A percentile compares a stretch with the other conserved stretches of the same genome.
Conservation (phyloP, 352 stramenopile genomes). For the Saprolegnia parasitica region DNA sequence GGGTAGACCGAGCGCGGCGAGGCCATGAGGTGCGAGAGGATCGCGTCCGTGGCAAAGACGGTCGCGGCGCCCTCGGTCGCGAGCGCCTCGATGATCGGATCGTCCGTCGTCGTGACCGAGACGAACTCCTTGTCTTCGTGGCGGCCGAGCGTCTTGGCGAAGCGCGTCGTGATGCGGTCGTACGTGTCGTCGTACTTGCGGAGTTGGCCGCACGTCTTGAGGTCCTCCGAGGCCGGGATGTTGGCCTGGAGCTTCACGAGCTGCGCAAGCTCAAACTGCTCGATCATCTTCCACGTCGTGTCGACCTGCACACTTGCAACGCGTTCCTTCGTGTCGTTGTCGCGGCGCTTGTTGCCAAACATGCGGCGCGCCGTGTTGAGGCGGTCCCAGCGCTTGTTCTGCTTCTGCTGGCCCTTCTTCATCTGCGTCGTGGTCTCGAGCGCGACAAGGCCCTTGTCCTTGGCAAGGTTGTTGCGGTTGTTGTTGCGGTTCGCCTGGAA, state of each 20-base stretch:
- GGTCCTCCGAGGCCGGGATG: conserved; percentile 79
- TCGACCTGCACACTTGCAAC: conserved; percentile 88
- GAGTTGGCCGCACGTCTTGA: conserved; percentile 93
- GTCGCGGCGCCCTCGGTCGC: conserved; percentile 86
- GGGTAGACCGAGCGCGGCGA: conserved; percentile 94
- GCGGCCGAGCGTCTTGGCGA: conserved; percentile 67
- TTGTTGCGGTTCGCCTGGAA: conserved; percentile 39
- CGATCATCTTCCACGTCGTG: conserved; percentile 89
- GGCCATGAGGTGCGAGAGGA: conserved; percentile 96
- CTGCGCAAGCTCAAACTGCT: conserved; percentile 95
- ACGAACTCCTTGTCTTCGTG: conserved; percentile 93
- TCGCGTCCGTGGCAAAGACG: conserved; percentile 97
- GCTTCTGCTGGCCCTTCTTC: conserved; percentile 83
- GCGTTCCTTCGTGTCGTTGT: conserved; percentile 78
- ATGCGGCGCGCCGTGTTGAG: conserved; percentile 71
- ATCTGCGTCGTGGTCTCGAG: conserved; percentile 38
- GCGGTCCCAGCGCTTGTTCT: conserved; percentile 81
- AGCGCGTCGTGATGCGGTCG: conserved; percentile 90
- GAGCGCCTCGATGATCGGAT: conserved; percentile 94
- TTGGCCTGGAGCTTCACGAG: conserved; percentile 93
- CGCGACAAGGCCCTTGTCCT: conserved; percentile 35
- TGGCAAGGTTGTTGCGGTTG: conserved; percentile 41
- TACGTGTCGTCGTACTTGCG: conserved; percentile 93
- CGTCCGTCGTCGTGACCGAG: conserved; percentile 95
- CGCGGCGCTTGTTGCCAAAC: conserved; percentile 52